Percentiles rank a stretch among this genome's conserved stretches.
Conservation (phyloP, 345 rosid genomes). For the Sonneratia alba region DNA sequence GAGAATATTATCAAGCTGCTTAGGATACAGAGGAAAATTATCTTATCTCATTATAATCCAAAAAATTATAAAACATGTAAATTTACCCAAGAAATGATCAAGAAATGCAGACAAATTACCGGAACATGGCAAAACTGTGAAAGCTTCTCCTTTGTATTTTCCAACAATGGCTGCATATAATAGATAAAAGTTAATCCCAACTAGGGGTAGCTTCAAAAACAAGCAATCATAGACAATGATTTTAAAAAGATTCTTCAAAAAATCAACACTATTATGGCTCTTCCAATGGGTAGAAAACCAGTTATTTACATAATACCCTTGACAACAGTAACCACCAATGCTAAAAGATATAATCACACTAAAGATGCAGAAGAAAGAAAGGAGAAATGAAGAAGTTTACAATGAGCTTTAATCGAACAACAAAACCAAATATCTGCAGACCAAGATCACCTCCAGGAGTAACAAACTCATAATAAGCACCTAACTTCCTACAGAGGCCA, state of each 20-base stretch:
- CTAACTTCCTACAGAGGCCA: neutral
- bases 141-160: conserved; percentile 71
- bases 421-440: neutral
- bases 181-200: neutral
- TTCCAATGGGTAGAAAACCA: neutral
- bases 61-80: neutral
- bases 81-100: neutral
- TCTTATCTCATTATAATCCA: neutral
- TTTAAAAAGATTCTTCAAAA: neutral
- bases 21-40: conserved; percentile 9
- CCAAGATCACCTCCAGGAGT: neutral
- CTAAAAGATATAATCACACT: neutral
- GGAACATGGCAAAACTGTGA: conserved; percentile 96
- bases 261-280: neutral
- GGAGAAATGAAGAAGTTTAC: neutral
- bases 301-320: neutral
- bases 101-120: conserved; percentile 34
- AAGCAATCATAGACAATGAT: neutral
- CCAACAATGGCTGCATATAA: conserved; percentile 59
- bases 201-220: neutral
- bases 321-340: neutral
- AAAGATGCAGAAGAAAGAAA: neutral
- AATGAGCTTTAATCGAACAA: neutral
- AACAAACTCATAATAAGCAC: neutral
- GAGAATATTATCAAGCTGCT: conserved; percentile 71